Evolutionary conservation across 768 basidiomycete genomes (phyloP), one percentile per base, ranked within the genome.

Genomic region (Xerocomellus intermedius): DNA sequence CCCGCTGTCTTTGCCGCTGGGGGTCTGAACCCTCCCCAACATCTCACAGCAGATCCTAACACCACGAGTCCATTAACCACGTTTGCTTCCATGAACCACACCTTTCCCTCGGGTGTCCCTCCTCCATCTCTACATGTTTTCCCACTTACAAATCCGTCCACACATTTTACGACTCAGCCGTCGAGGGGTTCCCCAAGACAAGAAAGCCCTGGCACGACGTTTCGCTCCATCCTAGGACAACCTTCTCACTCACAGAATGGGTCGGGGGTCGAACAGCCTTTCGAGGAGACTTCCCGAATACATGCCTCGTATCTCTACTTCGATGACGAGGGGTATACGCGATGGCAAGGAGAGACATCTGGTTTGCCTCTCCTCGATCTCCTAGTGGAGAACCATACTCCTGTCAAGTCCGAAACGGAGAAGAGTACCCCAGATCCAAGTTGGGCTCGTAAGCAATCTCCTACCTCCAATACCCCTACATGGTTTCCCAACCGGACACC

Each of bases 291-390:
- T 1, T 78, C 84, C 13, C 80, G 83, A 26, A 80, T 91, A 41
- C 82, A 86, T 0, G 86, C 89, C 2, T 89, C 89, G 0, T 93
- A 93, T 68, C 79, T 93, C 33, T 93, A 93, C 67, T 84, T 89
- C 55, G 91, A 93, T 59, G 90, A 93, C 64, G 89, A 92, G 67
- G 91, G 91, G 3, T 89, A 86, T 66, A 89, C 91, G 0, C 76
- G 91, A 53, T 93, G 91, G 91, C 91, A 93, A 73, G 94, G 94
- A 30, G 93, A 95, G 64, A 92, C 92, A 1, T 95, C 93, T 4
- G 94, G 94, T 24, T 80, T 96, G 0, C 94, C 94, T 6, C 81
- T 96, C 5, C 81, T 95, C 26, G 91, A 95, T 68, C 73, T 92
- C 8, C 76, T 97, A 26, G 82, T 91, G 28, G 91, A 93, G 66